Evolutionary conservation across 305 asterid genomes (phyloP).

Genomic region (Fraxinus sp.): DNA sequence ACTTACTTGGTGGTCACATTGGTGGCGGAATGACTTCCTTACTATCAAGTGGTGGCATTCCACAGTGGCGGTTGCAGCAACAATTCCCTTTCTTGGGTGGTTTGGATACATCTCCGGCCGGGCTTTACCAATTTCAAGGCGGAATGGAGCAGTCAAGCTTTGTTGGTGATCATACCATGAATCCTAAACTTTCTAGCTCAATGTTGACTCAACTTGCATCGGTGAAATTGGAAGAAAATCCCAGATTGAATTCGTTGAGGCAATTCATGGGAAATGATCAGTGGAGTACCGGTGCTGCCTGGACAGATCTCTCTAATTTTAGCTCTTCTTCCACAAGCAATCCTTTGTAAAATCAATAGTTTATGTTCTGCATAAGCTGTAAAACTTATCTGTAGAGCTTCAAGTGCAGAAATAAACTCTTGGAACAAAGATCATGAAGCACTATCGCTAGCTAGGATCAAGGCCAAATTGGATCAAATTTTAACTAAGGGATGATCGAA

Average conservation of each 20-base stretch:
- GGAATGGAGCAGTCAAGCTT: conserved; percentile 39
- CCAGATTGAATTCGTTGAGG: conserved; percentile 43
- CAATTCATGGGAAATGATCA: conserved; percentile 46
- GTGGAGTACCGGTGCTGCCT: conserved; percentile 45
- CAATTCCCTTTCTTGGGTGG: conserved; percentile 66
- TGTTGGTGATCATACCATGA: conserved; percentile 26
- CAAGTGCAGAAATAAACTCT: not conserved
- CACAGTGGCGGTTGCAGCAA: conserved; percentile 70
- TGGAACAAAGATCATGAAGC: not conserved
- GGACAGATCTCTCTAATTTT: conserved; percentile 74
- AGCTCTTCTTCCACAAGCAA: conserved; percentile 75
- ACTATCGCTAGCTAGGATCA: not conserved
- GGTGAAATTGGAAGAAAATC: conserved; percentile 65
- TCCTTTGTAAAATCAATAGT: conserved; percentile 33
- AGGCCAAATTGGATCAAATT: not conserved
- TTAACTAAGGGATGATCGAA: not conserved
- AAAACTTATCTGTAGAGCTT: conserved; percentile 13
- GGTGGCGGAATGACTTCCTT: conserved; percentile 38
- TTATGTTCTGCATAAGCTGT: conserved; percentile 12
- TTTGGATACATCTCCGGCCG: conserved; percentile 40
- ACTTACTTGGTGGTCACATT: conserved; percentile 29
- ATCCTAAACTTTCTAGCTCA: conserved; percentile 48
- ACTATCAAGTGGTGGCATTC: conserved; percentile 41
- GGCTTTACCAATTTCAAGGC: conserved; percentile 50
- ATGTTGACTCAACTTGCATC: conserved; percentile 45